Conservation (phyloP, 2,329 filamentous ascomycete genomes). For the Cercospora berteroae region DNA sequence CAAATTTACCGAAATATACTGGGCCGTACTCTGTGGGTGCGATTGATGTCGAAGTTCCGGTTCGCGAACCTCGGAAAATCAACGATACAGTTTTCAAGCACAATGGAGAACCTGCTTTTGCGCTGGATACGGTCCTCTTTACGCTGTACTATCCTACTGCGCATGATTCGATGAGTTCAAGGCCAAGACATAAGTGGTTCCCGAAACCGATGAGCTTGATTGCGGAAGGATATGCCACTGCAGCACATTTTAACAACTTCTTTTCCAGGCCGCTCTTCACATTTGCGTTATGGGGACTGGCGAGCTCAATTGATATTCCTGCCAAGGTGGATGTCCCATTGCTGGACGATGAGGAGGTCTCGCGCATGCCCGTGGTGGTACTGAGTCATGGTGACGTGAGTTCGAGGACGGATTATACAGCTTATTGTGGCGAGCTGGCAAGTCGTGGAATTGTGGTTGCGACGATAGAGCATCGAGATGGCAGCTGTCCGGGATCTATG, state of each 20-base stretch:
- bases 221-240: conserved; percentile 43
- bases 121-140: conserved; percentile 43
- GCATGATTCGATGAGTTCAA: conserved; percentile 24
- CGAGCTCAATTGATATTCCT: conserved; percentile 42
- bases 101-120: conserved; percentile 40
- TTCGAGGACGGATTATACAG: conserved; percentile 45
- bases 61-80: conserved; percentile 35
- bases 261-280: conserved; percentile 39
- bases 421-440: conserved; percentile 45
- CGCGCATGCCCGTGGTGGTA: conserved; percentile 40
- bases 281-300: conserved; percentile 41
- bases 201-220: conserved; percentile 44
- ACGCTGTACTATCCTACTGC: conserved; percentile 44
- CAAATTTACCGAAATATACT: conserved; percentile 42
- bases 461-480: conserved; percentile 46
- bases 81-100: conserved; percentile 38
- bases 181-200: conserved; percentile 42
- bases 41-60: conserved; percentile 40
- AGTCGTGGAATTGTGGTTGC: conserved; percentile 45
- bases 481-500: conserved; percentile 44
- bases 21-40: conserved; percentile 43
- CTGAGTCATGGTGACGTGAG: conserved; percentile 47
- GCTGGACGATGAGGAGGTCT: conserved; percentile 5
- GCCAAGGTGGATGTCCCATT: conserved; percentile 41
- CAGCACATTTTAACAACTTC: conserved; percentile 39